A percentile compares a stretch with the other conserved stretches of the same genome.
These are phyloP conservation scores for Taxillus chinensis DNA, from an alignment of 164 flowering plant species.

Conservation along the genomic window DNA sequence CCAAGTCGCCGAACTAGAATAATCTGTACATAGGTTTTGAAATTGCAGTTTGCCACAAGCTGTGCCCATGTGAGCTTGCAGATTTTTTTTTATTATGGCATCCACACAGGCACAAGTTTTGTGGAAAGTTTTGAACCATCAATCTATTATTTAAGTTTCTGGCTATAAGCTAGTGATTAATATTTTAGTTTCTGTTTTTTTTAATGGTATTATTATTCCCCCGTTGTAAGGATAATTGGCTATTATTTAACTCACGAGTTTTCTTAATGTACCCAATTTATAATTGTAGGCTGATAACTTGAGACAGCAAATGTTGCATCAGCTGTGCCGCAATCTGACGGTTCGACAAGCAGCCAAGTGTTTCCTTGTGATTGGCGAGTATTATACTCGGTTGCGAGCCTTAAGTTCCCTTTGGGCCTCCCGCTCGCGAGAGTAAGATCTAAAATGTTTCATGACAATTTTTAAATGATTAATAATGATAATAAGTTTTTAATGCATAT, in stretches of 20 bases:
- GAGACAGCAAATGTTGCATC: slow-evolving; percentile 94
- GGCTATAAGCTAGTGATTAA: background rate
- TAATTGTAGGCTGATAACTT: slow-evolving; percentile 76
- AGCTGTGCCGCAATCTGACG: slow-evolving; percentile 62
- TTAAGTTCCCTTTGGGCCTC: slow-evolving; percentile 91
- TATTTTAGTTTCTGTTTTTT: slow-evolving; percentile 1
- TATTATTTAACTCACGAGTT: background rate
- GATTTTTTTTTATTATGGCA: background rate
- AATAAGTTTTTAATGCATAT: no score
- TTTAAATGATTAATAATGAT: no score
- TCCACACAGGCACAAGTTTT: no score
- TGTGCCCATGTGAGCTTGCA: slow-evolving; percentile 12
- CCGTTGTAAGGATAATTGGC: background rate
- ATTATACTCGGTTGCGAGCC: slow-evolving; percentile 74
- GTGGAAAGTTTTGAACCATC: no score
- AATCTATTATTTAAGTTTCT: no score
- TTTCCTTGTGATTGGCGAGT: slow-evolving; percentile 82
- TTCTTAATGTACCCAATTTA: background rate
- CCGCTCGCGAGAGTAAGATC: slow-evolving; percentile 85
- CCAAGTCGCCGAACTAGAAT: slow-evolving; percentile 19
- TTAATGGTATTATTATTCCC: no score
- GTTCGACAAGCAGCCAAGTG: slow-evolving; percentile 84
- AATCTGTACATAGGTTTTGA: slow-evolving; percentile 17
- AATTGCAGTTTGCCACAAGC: slow-evolving; percentile 13
- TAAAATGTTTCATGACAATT: background rate